phyloP scores from a whole-genome alignment of 208 protist genomes.

The Acanthamoeba lenticulata region DNA sequence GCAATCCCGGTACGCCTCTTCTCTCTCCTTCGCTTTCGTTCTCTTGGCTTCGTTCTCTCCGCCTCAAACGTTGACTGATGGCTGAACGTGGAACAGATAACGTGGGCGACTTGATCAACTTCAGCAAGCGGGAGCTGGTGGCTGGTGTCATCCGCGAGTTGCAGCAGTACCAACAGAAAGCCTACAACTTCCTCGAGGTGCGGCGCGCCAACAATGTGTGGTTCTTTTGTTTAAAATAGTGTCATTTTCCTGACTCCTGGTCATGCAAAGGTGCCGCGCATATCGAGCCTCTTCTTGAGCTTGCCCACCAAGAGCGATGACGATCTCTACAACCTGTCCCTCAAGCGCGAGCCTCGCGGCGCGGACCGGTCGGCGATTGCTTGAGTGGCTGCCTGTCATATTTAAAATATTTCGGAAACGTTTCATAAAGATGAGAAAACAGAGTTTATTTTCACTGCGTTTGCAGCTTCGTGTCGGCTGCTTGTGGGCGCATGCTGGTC shows the following conservation, averaged over 20 bases:
- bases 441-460: no score
- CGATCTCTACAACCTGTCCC: constrained; percentile 48
- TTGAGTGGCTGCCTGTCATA: not conserved
- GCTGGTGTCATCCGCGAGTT: constrained; percentile 61
- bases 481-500: no score
- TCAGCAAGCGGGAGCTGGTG: constrained; percentile 63
- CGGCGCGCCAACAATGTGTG: no score
- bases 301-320: not conserved
- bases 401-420: no score
- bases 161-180: constrained; percentile 54
- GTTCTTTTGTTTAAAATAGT: no score
- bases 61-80: not conserved
- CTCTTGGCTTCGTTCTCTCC: no score
- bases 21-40: not conserved
- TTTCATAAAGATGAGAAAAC: no score
- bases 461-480: no score
- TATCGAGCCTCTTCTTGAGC: not conserved
- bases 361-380: constrained; percentile 11
- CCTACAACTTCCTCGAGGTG: constrained; percentile 41
- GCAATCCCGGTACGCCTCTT: constrained; percentile 71
- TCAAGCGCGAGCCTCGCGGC: constrained; percentile 43
- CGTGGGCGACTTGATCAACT: constrained; percentile 70
- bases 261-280: no score
- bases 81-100: not conserved
- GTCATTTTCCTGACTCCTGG: no score